These are phyloP conservation scores for Crithidia fasciculata DNA, from an alignment of 208 protist species.

Conservation along the genomic window DNA sequence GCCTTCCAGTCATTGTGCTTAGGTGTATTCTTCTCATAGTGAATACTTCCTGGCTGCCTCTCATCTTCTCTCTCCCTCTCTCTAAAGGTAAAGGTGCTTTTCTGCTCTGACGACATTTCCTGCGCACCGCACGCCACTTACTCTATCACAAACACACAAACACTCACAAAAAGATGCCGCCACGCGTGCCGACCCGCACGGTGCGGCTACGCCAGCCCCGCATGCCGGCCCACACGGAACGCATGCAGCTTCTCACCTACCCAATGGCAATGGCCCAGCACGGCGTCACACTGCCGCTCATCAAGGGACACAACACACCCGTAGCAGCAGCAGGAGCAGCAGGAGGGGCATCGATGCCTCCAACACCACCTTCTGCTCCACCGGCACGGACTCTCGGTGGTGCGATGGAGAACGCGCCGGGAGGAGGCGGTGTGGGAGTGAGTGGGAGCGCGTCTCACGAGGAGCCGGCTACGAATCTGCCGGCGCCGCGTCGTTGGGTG, in stretches of 20 bases:
- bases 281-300: conserved; percentile 55
- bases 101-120: no score
- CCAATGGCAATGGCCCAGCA: conserved; percentile 75
- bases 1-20: no score
- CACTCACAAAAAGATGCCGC: conserved; percentile 11
- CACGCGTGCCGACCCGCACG: conserved; percentile 14
- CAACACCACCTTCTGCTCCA: not conserved
- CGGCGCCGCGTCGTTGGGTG: conserved; percentile 71
- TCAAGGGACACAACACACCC: conserved; percentile 12
- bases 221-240: conserved; percentile 9
- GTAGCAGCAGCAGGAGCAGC: not conserved
- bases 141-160: not conserved
- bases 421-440: not conserved
- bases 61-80: no score
- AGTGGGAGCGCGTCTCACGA: not conserved
- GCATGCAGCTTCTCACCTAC: conserved; percentile 69
- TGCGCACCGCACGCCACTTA: no score
- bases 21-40: no score
- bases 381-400: not conserved
- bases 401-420: not conserved
- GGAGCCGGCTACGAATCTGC: not conserved
- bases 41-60: no score
- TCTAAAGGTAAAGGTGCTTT: no score
- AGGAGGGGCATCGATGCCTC: not conserved
- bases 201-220: conserved; percentile 22